These are phyloP conservation scores for Inga oerstediana DNA, from an alignment of 306 rosid species.

Conservation along the genomic window DNA sequence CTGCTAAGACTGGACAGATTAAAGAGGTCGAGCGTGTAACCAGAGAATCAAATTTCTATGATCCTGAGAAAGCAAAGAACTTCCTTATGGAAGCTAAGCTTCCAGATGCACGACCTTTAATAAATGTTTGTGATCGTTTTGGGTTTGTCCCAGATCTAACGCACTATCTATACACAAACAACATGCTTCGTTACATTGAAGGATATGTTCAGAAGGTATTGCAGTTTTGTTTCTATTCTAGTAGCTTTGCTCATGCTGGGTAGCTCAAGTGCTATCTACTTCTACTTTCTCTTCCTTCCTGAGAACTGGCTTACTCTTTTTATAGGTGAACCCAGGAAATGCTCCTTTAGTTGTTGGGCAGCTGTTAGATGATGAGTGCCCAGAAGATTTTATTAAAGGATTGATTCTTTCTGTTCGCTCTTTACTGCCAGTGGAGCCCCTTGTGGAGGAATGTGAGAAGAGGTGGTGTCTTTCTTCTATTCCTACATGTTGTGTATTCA, in stretches of 20 bases:
- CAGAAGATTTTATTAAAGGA: conserved; percentile 98
- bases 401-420: conserved; percentile 97
- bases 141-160: conserved; percentile 99
- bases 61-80: conserved; percentile 94
- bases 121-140: conserved; percentile 97
- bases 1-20: conserved; percentile 99
- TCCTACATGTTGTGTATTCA: conserved; percentile 9
- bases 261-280: background rate
- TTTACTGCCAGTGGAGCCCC: conserved; percentile 99
- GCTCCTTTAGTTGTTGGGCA: conserved; percentile 99
- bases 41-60: conserved; percentile 96
- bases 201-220: conserved; percentile 99
- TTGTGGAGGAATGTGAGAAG: conserved; percentile 97
- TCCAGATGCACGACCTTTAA: conserved; percentile 97
- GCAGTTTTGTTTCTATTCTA: conserved; percentile 11
- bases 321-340: conserved; percentile 96
- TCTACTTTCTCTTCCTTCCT: background rate
- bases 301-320: conserved; percentile 14
- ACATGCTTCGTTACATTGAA: conserved; percentile 99
- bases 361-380: conserved; percentile 97
- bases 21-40: conserved; percentile 99
- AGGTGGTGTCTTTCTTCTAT: conserved; percentile 56
- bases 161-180: conserved; percentile 88
- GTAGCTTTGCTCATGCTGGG: background rate
- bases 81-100: conserved; percentile 98